Conservation (phyloP, 768 basidiomycete genomes). For the Termitomyces sp. region DNA sequence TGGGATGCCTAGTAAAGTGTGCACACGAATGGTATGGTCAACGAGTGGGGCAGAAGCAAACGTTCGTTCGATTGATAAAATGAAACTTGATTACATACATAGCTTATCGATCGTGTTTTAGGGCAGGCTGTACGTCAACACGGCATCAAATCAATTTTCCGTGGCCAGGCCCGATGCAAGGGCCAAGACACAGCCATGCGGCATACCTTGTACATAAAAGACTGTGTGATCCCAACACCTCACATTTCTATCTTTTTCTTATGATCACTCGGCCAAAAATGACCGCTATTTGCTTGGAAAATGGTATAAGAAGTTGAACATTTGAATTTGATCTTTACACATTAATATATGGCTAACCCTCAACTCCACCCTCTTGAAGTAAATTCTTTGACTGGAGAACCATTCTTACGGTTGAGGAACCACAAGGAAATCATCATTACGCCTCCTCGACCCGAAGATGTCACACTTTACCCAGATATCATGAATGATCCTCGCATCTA, state of each 20-base stretch:
- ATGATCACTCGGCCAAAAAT: background rate
- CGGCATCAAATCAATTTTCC: background rate
- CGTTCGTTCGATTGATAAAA: slow-evolving; percentile 37
- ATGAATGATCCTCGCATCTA: slow-evolving; percentile 52
- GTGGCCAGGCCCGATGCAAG: background rate
- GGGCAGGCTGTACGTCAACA: slow-evolving; percentile 26
- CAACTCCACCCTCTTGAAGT: slow-evolving; percentile 30
- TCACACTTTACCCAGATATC: slow-evolving; percentile 23
- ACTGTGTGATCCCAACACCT: too few species aligned
- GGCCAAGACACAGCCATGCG: too few species aligned
- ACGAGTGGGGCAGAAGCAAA: slow-evolving; percentile 18
- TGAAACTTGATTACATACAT: slow-evolving; percentile 28
- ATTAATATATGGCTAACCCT: slow-evolving; percentile 21
- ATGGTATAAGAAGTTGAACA: background rate
- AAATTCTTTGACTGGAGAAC: slow-evolving; percentile 32
- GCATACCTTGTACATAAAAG: too few species aligned
- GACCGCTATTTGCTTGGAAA: background rate
- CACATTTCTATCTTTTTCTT: too few species aligned
- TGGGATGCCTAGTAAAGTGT: slow-evolving; percentile 16
- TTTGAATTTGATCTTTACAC: background rate
- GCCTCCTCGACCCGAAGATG: slow-evolving; percentile 41
- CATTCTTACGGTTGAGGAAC: slow-evolving; percentile 46
- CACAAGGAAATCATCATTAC: slow-evolving; percentile 59
- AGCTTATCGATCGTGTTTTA: slow-evolving; percentile 39
- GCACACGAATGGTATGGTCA: slow-evolving; percentile 24